These are phyloP conservation scores for Vitis vinifera DNA, from an alignment of 164 flowering plant genomes.

Conservation along the genomic window ASM3070453v1 NC_081818.1:28239501-28240000, in stretches of 20 bases:
- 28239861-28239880: conserved; percentile 48
- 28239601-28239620: too few species aligned
- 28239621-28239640: too few species aligned
- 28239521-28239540: conserved; percentile 10
- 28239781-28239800: conserved; percentile 39
- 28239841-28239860: conserved; percentile 61
- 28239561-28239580: conserved; percentile 38
- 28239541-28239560: conserved; percentile 23
- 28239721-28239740: conserved; percentile 44
- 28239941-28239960: too few species aligned
- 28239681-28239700: neutral
- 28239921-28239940: conserved; percentile 3
- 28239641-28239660: too few species aligned
- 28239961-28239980: too few species aligned
- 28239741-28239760: conserved; percentile 42
- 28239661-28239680: too few species aligned
- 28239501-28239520: conserved; percentile 22
- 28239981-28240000: too few species aligned
- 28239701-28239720: conserved; percentile 56
- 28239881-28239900: conserved; percentile 53
- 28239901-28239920: conserved; percentile 46
- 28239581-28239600: neutral
- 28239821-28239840: conserved; percentile 49
- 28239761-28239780: conserved; percentile 54
- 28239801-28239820: conserved; percentile 45